Evolutionary conservation across 2,329 filamentous ascomycete species (phyloP).

Genomic region (Penicillium sp.): DNA sequence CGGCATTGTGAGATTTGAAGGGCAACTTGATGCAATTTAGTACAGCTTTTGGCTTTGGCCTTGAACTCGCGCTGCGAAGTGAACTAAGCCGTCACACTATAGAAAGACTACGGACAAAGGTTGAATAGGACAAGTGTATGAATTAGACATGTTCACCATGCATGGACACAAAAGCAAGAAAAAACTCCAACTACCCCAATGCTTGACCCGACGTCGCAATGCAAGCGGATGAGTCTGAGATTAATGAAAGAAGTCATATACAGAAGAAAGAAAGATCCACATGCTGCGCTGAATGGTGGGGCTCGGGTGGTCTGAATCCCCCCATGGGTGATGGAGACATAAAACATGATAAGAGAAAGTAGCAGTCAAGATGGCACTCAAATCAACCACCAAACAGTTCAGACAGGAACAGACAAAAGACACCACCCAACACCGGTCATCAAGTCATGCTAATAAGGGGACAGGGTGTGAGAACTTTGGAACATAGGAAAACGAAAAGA

Average conservation of each 20-base stretch:
- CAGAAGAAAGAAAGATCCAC: slow-evolving; percentile 15
- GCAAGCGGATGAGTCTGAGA: slow-evolving; percentile 7
- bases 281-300: slow-evolving; percentile 20
- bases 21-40: too few relatives aligned
- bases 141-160: slow-evolving; percentile 11
- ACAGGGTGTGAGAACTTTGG: slow-evolving; percentile 5
- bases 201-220: slow-evolving; percentile 9
- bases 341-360: slow-evolving; percentile 13
- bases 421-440: slow-evolving; percentile 29
- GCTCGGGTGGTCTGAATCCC: slow-evolving; percentile 2
- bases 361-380: slow-evolving; percentile 14
- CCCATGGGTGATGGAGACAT: slow-evolving; percentile 6
- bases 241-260: slow-evolving; percentile 19
- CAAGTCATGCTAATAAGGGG: slow-evolving; percentile 25
- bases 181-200: slow-evolving; percentile 11
- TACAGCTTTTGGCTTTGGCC: too few relatives aligned
- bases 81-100: not conserved
- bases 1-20: not conserved
- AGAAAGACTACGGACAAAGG: not conserved
- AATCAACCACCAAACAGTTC: slow-evolving; percentile 13
- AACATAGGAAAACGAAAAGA: slow-evolving; percentile 28
- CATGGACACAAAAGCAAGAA: not conserved
- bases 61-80: too few relatives aligned
- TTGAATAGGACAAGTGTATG: not conserved
- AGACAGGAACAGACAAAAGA: slow-evolving; percentile 5